Evolutionary conservation across 1,139 yeast genomes (phyloP).

Genomic region (Geotrichum reessii): DNA sequence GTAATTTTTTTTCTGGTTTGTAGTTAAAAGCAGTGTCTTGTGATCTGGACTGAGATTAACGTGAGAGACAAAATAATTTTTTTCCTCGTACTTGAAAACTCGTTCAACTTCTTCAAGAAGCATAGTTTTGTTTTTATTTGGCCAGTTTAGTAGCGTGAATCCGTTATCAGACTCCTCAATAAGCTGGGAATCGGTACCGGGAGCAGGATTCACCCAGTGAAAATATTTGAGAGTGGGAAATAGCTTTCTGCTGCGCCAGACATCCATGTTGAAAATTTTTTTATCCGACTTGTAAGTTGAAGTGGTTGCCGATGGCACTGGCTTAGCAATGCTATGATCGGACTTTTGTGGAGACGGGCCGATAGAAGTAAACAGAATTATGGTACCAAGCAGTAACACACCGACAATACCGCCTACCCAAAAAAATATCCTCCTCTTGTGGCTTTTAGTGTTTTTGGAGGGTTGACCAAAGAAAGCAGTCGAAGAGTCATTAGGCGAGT

Average conservation of each 20-base stretch:
- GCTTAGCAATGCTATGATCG: background rate
- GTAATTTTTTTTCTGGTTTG: constrained; percentile 55
- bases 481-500: background rate
- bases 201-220: constrained; percentile 18
- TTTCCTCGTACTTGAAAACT: constrained; percentile 22
- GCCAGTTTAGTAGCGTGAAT: constrained; percentile 26
- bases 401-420: background rate
- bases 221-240: constrained; percentile 11
- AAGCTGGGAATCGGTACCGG: constrained; percentile 14
- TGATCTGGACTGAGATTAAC: constrained; percentile 38
- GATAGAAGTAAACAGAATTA: constrained; percentile 2
- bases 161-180: constrained; percentile 19
- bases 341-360: background rate
- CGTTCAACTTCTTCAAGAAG: constrained; percentile 20
- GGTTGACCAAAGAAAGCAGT: background rate
- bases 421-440: background rate
- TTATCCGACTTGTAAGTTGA: constrained; percentile 7
- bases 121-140: constrained; percentile 21
- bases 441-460: background rate
- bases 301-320: background rate
- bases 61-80: constrained; percentile 22
- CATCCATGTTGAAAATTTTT: constrained; percentile 10
- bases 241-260: constrained; percentile 15
- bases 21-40: constrained; percentile 45
- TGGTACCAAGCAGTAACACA: constrained; percentile 1